These are phyloP conservation scores for Thuidium tamariscinum DNA, from an alignment of 225 moss, liverwort and hornwort genomes.

Conservation along the genomic window DNA sequence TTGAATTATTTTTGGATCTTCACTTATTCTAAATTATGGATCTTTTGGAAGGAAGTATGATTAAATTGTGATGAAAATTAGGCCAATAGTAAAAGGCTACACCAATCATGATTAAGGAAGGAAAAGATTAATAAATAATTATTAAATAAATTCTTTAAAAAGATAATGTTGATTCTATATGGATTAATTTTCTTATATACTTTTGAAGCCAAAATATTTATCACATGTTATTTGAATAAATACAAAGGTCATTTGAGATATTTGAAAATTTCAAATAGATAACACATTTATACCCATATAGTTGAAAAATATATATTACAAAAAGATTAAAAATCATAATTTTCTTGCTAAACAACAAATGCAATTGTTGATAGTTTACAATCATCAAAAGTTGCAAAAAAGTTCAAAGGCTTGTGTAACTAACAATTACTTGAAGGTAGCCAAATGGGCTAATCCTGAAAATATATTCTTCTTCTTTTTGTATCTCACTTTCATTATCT, in stretches of 20 bases:
- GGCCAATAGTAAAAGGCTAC: background rate
- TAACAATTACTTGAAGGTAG: constrained; percentile 11
- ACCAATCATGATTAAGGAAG: background rate
- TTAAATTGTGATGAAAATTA: background rate
- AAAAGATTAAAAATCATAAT: background rate
- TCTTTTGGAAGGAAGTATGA: background rate
- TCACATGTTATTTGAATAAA: background rate
- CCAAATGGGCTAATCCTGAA: constrained; percentile 12
- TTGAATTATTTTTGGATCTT: background rate
- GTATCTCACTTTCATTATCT: background rate
- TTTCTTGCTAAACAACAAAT: too few species aligned
- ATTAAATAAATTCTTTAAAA: background rate
- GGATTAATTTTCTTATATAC: background rate
- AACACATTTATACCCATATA: background rate
- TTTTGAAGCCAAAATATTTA: background rate
- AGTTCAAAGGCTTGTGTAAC: background rate
- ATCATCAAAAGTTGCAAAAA: background rate
- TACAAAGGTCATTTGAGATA: accelerated
- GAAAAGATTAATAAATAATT: background rate
- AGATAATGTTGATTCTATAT: accelerated
- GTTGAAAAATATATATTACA: background rate
- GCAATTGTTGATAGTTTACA: background rate
- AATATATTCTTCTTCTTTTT: background rate
- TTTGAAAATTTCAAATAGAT: background rate
- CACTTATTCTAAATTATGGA: background rate